Evolutionary conservation across 345 rosid species (phyloP), one percentile per base, ranked within the genome.

Genomic region (Eucalyptus melliodora): DNA sequence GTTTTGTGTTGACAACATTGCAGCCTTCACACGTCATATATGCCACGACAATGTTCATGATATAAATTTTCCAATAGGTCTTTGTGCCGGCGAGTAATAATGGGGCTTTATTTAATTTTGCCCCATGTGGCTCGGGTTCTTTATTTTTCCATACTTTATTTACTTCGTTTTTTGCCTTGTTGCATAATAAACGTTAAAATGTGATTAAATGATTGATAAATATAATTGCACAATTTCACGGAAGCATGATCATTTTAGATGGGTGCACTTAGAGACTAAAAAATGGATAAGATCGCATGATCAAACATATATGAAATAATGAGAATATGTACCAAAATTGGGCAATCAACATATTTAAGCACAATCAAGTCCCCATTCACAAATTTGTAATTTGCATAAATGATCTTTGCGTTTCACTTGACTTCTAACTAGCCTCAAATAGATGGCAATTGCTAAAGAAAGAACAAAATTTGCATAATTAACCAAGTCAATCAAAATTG

Each of bases 371-470:
- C 27, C 10, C 26, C 3, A 0, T 55, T 23, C n/a, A 24, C 14
- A 5, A 59, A 59, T 24, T 0, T 59, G 0, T 59, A 0, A 0
- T 59, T 26, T 26, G 15, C 7, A 27, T 0, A 59, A 59, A 13
- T 59, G 30, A 59, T 59, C 67, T 59, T 4, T n/a, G 2, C 2
- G 1, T 26, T 59, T 26, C 30, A 26, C n/a, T 59, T 26, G 16
- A 26, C 14, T 59, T 26, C 4, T 1, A 26, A 11, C 2, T 24
- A 0, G n/a, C n/a, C 67, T 59, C 67, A 23, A 59, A 11, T 26
- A 59, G 7, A 24, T 27, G 31, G 31, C 8, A 0, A 60, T 6
- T 12, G 16, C 8, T 60, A 27, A 27, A 14, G 16, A 13, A 11
- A 6, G 16, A 60, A 27, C 16, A 60, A 6, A 27, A 27, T 30